Conservation (phyloP, 768 basidiomycete species). For the Mycena maculata region DNA sequence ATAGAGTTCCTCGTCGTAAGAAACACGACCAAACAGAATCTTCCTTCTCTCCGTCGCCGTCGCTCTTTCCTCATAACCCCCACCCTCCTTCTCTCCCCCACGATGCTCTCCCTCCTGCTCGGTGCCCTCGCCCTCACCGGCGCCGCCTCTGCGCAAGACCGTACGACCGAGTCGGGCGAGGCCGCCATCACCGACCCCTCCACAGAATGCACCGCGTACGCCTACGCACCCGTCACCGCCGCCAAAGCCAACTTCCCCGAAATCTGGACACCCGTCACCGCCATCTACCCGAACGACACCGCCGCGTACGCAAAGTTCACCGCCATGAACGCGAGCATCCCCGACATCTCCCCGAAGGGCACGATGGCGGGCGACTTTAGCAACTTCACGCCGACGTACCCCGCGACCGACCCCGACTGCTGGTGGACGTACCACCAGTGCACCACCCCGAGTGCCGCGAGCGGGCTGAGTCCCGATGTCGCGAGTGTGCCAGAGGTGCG, state of each 20-base stretch:
- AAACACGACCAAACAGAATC: no score
- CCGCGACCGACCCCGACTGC: slow-evolving; percentile 48
- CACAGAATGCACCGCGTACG: slow-evolving; percentile 20
- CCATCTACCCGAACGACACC: slow-evolving; percentile 14
- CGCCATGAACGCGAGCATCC: slow-evolving; percentile 16
- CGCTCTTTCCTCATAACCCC: no score
- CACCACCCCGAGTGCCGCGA: slow-evolving; percentile 44
- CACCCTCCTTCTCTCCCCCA: no score
- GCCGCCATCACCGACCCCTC: slow-evolving; percentile 8
- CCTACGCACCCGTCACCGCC: slow-evolving; percentile 15
- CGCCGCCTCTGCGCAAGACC: background rate
- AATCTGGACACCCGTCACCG: slow-evolving; percentile 10
- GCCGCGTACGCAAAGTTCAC: slow-evolving; percentile 19
- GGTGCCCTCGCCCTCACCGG: background rate
- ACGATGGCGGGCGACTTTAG: slow-evolving; percentile 10
- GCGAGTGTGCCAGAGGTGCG: slow-evolving; percentile 44
- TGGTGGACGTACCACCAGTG: slow-evolving; percentile 49
- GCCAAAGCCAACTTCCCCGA: slow-evolving; percentile 13
- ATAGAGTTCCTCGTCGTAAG: no score
- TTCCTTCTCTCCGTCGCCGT: no score
- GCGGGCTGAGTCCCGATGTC: slow-evolving; percentile 46
- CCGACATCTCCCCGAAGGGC: slow-evolving; percentile 18
- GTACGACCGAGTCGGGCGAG: slow-evolving; percentile 16
- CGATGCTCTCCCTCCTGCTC: background rate
- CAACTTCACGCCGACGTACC: slow-evolving; percentile 35